Evolutionary conservation across 2,329 filamentous ascomycete genomes (phyloP), one percentile per base, ranked within the genome.

Genomic region (Pezicula neosporulosa): DNA sequence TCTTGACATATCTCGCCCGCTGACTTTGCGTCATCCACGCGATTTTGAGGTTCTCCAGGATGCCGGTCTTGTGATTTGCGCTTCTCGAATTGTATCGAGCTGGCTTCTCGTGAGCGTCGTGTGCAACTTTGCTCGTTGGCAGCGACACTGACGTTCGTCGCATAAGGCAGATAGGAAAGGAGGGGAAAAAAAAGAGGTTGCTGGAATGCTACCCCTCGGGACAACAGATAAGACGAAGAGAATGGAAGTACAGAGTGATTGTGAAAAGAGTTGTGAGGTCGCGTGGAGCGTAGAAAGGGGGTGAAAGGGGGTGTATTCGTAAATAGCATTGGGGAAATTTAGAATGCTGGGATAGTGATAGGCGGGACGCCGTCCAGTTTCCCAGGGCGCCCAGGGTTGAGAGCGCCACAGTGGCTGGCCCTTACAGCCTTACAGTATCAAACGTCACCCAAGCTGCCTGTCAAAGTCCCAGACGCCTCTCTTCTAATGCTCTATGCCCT

Each of bases 71-170:
- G 38, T 55, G 37, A 48, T 60, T 74, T 70, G 65, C 71, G 72
- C 59, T 73, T 70, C 61, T 72, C 60, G 61, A 72, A 71, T 52
- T 60, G 72, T 86, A 86, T 63, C 83, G 79, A 63, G 74, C 80
- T 62, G 78, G 77, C 66, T 86, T 86, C 70, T 86, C 83, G 80
- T 81, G 71, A 56, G 80, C 81, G 65, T 86, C 83, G 77, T 75
- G 72, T 62, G 72, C 75, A 65, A 73, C 69, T 65, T 82, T 78
- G 71, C 81, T 80, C 36, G 79, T 83, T 67, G 82, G 80, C 68
- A 84, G 68, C 65, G 82, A 84, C 55, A 83, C 79, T 57, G 81
- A 84, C 67, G 80, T 81, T 72, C 81, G 82, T 77, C 82, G 79
- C 83, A 86, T 86, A 69, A 61, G 58, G 60, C 18, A 30, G 48